phyloP scores from a whole-genome alignment of 2,329 filamentous ascomycete species.

The Talaromyces marneffei region DNA sequence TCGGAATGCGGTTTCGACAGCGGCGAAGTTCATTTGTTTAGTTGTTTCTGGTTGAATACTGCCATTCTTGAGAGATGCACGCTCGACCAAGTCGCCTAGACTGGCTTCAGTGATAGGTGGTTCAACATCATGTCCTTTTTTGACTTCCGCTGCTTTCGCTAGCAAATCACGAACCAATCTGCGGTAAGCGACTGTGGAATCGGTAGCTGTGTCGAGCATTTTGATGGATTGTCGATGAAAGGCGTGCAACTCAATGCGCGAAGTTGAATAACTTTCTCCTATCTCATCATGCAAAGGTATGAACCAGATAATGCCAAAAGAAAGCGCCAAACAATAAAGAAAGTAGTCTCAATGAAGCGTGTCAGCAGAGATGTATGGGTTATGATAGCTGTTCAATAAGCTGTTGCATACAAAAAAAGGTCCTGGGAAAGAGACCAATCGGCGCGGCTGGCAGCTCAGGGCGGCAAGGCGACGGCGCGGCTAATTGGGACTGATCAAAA shows the following conservation, averaged over 20 bases:
- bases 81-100: conserved; percentile 35
- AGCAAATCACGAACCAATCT: conserved; percentile 55
- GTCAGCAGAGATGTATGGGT: background rate
- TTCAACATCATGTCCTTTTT: conserved; percentile 60
- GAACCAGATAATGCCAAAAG: background rate
- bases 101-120: conserved; percentile 68
- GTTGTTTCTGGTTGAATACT: conserved; percentile 18
- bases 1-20: conserved; percentile 78
- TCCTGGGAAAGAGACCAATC: conserved; percentile 17
- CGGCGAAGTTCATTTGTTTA: conserved; percentile 55
- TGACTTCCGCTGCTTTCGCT: conserved; percentile 53
- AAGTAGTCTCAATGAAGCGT: background rate
- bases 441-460: conserved; percentile 16
- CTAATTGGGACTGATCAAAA: conserved; percentile 21
- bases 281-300: background rate
- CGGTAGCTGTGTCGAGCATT: conserved; percentile 28
- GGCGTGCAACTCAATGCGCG: background rate
- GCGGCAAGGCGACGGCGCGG: conserved; percentile 2
- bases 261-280: background rate
- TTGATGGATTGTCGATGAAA: background rate
- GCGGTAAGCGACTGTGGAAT: conserved; percentile 42
- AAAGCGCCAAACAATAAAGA: background rate
- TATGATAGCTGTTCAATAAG: background rate
- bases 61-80: conserved; percentile 32
- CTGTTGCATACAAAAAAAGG: conserved; percentile 1